A percentile compares a stretch with the other conserved stretches of the same genome.
Evolutionary conservation across 1,139 yeast species (phyloP).

Genomic region (Pichia sp.): DNA sequence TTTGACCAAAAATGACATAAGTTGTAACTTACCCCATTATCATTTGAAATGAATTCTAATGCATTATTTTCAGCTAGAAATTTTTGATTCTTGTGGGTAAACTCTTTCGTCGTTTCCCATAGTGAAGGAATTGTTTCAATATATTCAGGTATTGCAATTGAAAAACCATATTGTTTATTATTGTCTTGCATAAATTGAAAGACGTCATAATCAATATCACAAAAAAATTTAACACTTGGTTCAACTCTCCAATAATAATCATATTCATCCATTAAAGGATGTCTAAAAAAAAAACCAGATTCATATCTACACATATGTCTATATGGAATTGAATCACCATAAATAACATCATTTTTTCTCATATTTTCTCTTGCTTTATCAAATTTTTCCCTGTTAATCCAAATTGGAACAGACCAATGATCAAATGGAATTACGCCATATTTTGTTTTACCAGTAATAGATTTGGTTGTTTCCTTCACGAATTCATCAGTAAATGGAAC

Average conservation of each 20-base stretch:
- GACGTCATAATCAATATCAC: conserved; percentile 60
- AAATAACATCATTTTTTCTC: conserved; percentile 10
- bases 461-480: conserved; percentile 30
- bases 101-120: conserved; percentile 53
- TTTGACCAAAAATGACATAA: conserved; percentile 89
- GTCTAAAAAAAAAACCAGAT: conserved; percentile 64
- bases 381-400: conserved; percentile 56
- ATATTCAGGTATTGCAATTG: conserved; percentile 55
- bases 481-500: conserved; percentile 39
- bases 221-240: conserved; percentile 54
- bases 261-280: conserved; percentile 48
- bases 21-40: conserved; percentile 57
- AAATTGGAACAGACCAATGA: conserved; percentile 48
- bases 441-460: conserved; percentile 38
- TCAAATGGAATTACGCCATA: conserved; percentile 41
- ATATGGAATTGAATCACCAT: conserved; percentile 31
- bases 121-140: conserved; percentile 49
- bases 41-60: conserved; percentile 49
- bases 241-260: conserved; percentile 76
- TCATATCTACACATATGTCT: conserved; percentile 73
- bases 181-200: conserved; percentile 61
- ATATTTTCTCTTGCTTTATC: conserved; percentile 29
- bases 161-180: conserved; percentile 54
- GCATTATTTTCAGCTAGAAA: conserved; percentile 44
- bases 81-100: conserved; percentile 43